Percentiles rank a stretch among this genome's conserved stretches.
Evolutionary conservation across 345 rosid genomes (phyloP).

Genomic region (Gossypium mustelinum): DNA sequence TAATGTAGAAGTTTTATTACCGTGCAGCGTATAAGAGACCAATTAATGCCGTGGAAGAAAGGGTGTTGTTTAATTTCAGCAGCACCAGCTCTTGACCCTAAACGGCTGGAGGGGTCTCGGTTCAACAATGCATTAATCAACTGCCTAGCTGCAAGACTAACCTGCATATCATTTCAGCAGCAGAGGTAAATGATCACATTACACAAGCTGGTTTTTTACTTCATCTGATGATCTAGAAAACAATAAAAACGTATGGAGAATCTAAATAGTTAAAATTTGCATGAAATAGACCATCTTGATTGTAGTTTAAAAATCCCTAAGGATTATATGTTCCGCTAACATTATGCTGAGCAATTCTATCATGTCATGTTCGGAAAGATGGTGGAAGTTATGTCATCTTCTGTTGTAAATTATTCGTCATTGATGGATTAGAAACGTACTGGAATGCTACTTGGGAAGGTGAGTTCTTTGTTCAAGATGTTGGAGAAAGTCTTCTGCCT

Average conservation of each 20-base stretch:
- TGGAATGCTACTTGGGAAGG: slow-evolving; percentile 93
- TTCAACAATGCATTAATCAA: slow-evolving; percentile 63
- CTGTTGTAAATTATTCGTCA: neutral
- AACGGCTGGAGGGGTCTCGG: slow-evolving; percentile 65
- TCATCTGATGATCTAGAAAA: neutral
- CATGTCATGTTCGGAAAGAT: neutral
- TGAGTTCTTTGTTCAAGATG: slow-evolving; percentile 89
- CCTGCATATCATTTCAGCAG: slow-evolving; percentile 45
- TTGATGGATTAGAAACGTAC: slow-evolving; percentile 29
- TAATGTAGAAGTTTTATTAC: slow-evolving; percentile 30
- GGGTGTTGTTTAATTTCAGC: slow-evolving; percentile 85
- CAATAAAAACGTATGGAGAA: neutral
- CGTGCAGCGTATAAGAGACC: slow-evolving; percentile 94
- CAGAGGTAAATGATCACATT: neutral
- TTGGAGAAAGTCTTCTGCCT: slow-evolving; percentile 94
- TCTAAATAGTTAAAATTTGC: neutral
- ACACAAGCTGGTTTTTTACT: neutral
- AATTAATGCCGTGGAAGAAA: slow-evolving; percentile 79
- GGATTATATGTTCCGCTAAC: neutral
- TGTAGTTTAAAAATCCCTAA: neutral
- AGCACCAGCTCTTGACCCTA: slow-evolving; percentile 81
- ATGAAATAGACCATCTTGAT: neutral
- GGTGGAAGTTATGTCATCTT: neutral
- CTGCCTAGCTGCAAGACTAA: slow-evolving; percentile 77
- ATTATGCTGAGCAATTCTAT: neutral